A percentile compares a stretch with the other conserved stretches of the same genome.
phyloP scores from a whole-genome alignment of 1,284 basidiomycete species.

The Sporisorium iseilematis-ciliati region DNA sequence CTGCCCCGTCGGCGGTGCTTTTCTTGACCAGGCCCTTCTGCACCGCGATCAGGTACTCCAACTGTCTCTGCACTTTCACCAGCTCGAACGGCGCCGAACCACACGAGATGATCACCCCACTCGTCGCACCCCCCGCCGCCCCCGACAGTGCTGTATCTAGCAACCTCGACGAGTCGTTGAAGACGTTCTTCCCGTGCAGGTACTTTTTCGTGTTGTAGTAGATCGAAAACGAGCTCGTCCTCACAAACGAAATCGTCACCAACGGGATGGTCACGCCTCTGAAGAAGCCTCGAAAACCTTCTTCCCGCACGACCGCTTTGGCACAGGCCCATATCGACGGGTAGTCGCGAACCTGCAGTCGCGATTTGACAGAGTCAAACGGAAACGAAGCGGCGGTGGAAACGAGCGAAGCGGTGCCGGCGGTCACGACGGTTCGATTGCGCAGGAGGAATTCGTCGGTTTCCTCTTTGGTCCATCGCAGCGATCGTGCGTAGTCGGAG shows the following conservation, averaged over 20 bases:
- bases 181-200: conserved; percentile 72
- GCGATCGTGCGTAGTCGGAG: conserved; percentile 22
- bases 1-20: neutral
- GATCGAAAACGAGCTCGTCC: conserved; percentile 91
- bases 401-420: conserved; percentile 66
- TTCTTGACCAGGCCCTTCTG: conserved; percentile 74
- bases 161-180: conserved; percentile 31
- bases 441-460: conserved; percentile 51
- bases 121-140: conserved; percentile 78
- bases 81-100: conserved; percentile 82
- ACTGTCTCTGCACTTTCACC: conserved; percentile 85
- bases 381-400: conserved; percentile 68
- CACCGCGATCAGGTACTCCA: conserved; percentile 91
- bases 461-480: conserved; percentile 44
- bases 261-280: conserved; percentile 85
- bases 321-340: conserved; percentile 65
- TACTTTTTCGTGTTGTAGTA: conserved; percentile 88
- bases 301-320: conserved; percentile 78
- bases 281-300: conserved; percentile 91
- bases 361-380: conserved; percentile 66
- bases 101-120: conserved; percentile 80
- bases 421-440: conserved; percentile 65
- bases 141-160: conserved; percentile 61
- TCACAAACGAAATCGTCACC: conserved; percentile 95
- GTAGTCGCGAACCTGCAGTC: conserved; percentile 68